Evolutionary conservation across 495 filamentous ascomycete genomes (phyloP).

Genomic region (Talaromyces borbonicus): DNA sequence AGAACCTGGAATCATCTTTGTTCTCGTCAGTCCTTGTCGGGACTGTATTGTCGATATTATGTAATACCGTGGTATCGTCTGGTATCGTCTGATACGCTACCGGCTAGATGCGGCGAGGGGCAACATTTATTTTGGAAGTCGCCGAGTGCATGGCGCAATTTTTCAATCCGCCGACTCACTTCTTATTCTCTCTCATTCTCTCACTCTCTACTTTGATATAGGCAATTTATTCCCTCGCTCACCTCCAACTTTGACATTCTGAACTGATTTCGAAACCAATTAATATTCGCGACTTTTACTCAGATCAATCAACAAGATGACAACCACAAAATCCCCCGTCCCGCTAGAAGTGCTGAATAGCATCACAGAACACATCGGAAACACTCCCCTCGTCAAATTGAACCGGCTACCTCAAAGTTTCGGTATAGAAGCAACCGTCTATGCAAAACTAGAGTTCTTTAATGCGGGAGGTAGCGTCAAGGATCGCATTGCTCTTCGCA

Average conservation of each 20-base stretch:
- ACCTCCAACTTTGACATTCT: not conserved
- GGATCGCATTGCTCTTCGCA: constrained; percentile 90
- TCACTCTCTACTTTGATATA: not conserved
- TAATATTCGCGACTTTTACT: too few relatives aligned
- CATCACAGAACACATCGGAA: constrained; percentile 71
- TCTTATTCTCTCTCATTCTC: not conserved
- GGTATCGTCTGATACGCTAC: too few relatives aligned
- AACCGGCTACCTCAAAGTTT: constrained; percentile 85
- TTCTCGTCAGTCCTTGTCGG: too few relatives aligned
- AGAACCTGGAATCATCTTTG: too few relatives aligned
- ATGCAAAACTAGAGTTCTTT: constrained; percentile 93
- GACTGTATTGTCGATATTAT: too few relatives aligned
- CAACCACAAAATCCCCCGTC: constrained; percentile 23
- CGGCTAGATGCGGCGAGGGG: constrained; percentile 6
- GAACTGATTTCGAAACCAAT: too few relatives aligned
- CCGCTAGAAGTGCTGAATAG: constrained; percentile 49
- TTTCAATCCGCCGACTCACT: too few relatives aligned
- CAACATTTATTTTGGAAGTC: not conserved
- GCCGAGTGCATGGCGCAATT: not conserved
- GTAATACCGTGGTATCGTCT: too few relatives aligned
- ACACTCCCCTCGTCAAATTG: constrained; percentile 85
- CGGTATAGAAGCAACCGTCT: constrained; percentile 82
- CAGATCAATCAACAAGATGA: not conserved
- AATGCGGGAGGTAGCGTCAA: constrained; percentile 98
- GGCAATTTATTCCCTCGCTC: not conserved